phyloP scores from a whole-genome alignment of 2,329 filamentous ascomycete genomes.

The Huntiella bhutanensis region DNA sequence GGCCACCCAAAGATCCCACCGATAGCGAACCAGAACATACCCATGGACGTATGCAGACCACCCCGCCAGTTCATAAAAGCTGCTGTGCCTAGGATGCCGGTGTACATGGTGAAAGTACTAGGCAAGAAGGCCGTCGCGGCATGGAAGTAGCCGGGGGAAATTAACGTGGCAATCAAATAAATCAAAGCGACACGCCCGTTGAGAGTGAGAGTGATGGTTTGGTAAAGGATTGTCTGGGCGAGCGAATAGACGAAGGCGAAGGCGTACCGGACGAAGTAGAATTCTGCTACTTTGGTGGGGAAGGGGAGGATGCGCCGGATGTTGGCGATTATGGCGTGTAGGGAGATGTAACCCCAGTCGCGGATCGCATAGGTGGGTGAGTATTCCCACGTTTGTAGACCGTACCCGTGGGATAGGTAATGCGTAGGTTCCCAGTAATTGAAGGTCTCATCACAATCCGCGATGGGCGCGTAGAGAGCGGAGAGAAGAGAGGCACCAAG shows the following conservation, averaged over 20 bases:
- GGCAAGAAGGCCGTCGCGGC: slow-evolving; percentile 73
- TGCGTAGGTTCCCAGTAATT: slow-evolving; percentile 98
- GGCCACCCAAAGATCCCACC: slow-evolving; percentile 86
- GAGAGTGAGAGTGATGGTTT: slow-evolving; percentile 54
- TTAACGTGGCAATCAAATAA: slow-evolving; percentile 58
- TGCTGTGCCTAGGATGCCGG: slow-evolving; percentile 64
- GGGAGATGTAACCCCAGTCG: slow-evolving; percentile 74
- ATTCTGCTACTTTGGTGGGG: slow-evolving; percentile 50
- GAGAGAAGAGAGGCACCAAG: slow-evolving; percentile 54
- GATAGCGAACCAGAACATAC: slow-evolving; percentile 78
- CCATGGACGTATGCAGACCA: slow-evolving; percentile 59
- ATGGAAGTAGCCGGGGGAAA: slow-evolving; percentile 85
- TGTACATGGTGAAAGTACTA: slow-evolving; percentile 95
- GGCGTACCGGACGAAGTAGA: slow-evolving; percentile 65
- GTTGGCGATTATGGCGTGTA: slow-evolving; percentile 59
- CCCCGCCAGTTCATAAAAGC: slow-evolving; percentile 82
- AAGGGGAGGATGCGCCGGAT: slow-evolving; percentile 44
- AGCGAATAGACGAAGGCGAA: slow-evolving; percentile 61
- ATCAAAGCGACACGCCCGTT: slow-evolving; percentile 71
- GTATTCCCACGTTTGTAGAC: slow-evolving; percentile 96
- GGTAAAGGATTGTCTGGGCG: slow-evolving; percentile 67
- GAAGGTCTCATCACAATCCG: slow-evolving; percentile 97
- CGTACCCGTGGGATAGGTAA: slow-evolving; percentile 82
- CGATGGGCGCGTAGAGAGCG: slow-evolving; percentile 71
- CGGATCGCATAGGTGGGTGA: slow-evolving; percentile 86